Evolutionary conservation across 2,329 filamentous ascomycete species (phyloP).

Genomic region (Hymenoscyphus scutula): DNA sequence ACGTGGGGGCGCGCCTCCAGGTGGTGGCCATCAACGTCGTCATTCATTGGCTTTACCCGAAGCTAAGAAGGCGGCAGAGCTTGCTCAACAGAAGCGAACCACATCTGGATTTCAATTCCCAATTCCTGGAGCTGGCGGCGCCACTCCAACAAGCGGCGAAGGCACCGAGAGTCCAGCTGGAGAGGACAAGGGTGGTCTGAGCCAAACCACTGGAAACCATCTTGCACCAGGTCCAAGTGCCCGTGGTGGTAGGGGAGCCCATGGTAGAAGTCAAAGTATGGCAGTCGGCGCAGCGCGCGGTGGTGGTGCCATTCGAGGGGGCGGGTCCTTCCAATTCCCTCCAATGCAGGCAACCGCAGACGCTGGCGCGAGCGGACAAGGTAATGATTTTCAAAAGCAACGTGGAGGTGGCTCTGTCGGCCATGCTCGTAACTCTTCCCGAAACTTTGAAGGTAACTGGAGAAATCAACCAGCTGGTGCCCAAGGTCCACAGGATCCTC

Average conservation of each 20-base stretch:
- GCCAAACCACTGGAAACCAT: slow-evolving; percentile 26
- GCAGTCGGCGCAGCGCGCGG: slow-evolving; percentile 72
- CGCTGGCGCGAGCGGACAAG: slow-evolving; percentile 43
- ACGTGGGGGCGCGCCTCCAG: slow-evolving; percentile 66
- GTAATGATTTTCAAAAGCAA: slow-evolving; percentile 58
- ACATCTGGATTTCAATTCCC: slow-evolving; percentile 95
- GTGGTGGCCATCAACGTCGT: slow-evolving; percentile 82
- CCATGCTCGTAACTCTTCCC: slow-evolving; percentile 78
- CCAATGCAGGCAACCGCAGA: slow-evolving; percentile 51
- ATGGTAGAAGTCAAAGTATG: slow-evolving; percentile 88
- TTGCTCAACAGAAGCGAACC: slow-evolving; percentile 94
- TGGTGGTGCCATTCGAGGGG: slow-evolving; percentile 56
- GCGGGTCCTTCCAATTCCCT: slow-evolving; percentile 71
- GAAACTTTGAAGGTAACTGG: slow-evolving; percentile 99
- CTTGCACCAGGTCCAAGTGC: slow-evolving; percentile 21
- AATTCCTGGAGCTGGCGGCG: slow-evolving; percentile 64
- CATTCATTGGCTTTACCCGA: slow-evolving; percentile 94
- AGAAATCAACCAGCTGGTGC: slow-evolving; percentile 66
- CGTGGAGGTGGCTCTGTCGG: slow-evolving; percentile 67
- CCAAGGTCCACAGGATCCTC: slow-evolving; percentile 49
- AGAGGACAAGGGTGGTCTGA: slow-evolving; percentile 32
- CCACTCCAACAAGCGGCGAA: slow-evolving; percentile 48
- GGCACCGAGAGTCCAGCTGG: slow-evolving; percentile 24
- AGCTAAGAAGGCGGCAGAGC: slow-evolving; percentile 94
- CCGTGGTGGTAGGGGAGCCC: slow-evolving; percentile 56